phyloP scores from a whole-genome alignment of 306 rosid genomes.

The Rosa chinensis region DNA sequence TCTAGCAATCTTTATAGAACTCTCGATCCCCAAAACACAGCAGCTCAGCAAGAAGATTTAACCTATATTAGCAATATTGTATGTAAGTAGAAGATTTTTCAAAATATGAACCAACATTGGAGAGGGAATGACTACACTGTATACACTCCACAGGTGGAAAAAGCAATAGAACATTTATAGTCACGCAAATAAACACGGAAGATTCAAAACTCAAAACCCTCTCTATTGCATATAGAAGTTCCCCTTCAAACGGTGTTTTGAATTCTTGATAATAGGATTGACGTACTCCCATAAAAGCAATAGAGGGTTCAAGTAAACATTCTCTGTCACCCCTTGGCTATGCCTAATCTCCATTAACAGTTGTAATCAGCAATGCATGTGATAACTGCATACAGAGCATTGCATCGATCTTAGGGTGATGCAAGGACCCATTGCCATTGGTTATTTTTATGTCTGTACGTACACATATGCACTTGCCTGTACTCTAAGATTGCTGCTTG shows the following conservation, averaged over 20 bases:
- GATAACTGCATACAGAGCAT: neutral
- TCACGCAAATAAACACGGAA: too few species aligned
- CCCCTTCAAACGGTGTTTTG: too few species aligned
- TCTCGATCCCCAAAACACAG: conserved; percentile 96
- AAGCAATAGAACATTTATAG: too few species aligned
- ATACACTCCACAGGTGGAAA: too few species aligned
- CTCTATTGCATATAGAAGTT: too few species aligned
- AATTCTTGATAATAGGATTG: too few species aligned
- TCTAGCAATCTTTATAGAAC: conserved; percentile 99
- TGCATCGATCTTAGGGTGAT: neutral
- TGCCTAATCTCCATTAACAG: neutral
- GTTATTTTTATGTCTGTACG: neutral
- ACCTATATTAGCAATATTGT: conserved; percentile 53
- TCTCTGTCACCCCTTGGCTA: too few species aligned
- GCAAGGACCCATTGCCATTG: neutral
- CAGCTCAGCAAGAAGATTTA: conserved; percentile 94
- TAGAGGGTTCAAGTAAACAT: too few species aligned
- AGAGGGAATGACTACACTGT: too few species aligned
- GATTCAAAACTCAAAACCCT: too few species aligned
- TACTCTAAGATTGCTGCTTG: neutral
- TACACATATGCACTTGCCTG: neutral
- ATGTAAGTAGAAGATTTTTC: conserved; percentile 27
- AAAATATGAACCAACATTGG: conserved; percentile 6
- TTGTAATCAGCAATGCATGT: neutral
- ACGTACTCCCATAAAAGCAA: too few species aligned